Base-by-base conservation (phyloP, 2,329 filamentous ascomycete species). In the Amylocarpus encephaloides region DNA sequence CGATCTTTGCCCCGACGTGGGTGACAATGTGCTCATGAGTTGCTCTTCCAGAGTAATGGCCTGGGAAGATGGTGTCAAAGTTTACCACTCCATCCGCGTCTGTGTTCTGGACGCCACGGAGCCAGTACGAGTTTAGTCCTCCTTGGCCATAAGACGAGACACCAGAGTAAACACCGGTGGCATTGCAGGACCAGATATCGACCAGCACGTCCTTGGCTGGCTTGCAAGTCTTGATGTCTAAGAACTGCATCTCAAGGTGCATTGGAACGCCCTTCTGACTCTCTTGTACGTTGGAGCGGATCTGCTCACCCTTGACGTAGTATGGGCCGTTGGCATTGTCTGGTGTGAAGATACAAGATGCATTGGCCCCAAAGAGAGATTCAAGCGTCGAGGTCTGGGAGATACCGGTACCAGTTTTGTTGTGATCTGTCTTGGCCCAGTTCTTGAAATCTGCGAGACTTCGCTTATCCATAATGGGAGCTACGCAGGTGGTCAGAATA, bases 321-420 rank as follows among this genome's bases (percentile, higher is more conserved):
- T 78, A 79, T n/a, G 77, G 76, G 0, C 76, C 76, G 58, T 77
- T 69, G 12, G 71, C 77, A 16, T 73, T 72, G 58, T 79, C 76
- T 1, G 75, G 74, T 16, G 68, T 72, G 19, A 79, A 65, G 29
- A 77, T 65, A 55, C 75, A 78, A 16, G 71, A 70, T 41, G 64
- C 34, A 22, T 50, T 50, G 29, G 48, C 48, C 5, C 48, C 48
- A 29, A 50, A 50, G 42, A 50, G 48, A 10, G 34, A 12, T 16
- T 33, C 11, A 4, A 40, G 42, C n/a, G 42, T 16, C 6, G 48
- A 40, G 26, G 16, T 19, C 6, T 22, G 22, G 9, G 42, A 32
- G 26, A 50, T 16, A 5, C 40, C 42, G 10, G 19, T 16, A 22
- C 48, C 48, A 2, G 48, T 50, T 15, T 50, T 50, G 26, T 50